Evolutionary conservation across 139 green algal species (phyloP), one percentile per base, ranked within the genome.

Genomic region (Chlamydomonas sphaeroides): DNA sequence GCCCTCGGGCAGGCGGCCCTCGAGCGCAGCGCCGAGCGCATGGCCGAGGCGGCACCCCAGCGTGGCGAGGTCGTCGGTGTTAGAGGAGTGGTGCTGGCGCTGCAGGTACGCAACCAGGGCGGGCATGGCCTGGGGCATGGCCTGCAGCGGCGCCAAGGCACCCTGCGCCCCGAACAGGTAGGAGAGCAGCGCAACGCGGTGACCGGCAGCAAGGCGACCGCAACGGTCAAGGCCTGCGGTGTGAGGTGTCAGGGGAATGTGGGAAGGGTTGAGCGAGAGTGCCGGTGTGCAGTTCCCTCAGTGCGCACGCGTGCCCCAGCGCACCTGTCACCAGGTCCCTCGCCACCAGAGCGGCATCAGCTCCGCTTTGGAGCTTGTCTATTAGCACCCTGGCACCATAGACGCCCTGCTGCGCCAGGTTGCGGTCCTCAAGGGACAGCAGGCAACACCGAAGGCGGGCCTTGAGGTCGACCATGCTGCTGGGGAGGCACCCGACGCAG

Each of bases 31-130:
- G 1, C 35, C 53, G 1, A 84, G 49, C 1, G 65, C 78, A 18
- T 59, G 28, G 48, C 75, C 75, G 42, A 82, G 32, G 1, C 75
- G 42, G 59, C 45, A 71, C 0, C 75, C 75, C 32, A 82, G 75
- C 10, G 42, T 72, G 45, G 26, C 6, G 3, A 82, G 61, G 20
- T 82, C 75, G 8, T 82, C 75, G 10, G 28, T 23, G 61, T 82
- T 82, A 32, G 75, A 65, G 20, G 75, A 73, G 42, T 82, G 75
- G 23, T 72, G 75, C 33, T 82, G 75, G 18, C 38, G 45, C 75
- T 82, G 69, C 5, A 82, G 42, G 42, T 82, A 82, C 5, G 75
- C 75, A 0, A 71, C 75, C 32, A 82, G 32, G 62, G 42, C 65
- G 32, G 75, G 75, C 18, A 82, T 72, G 7, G 62, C 75, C 33